Conservation (phyloP, 1,284 basidiomycete species). For the Ceratobasidium sp. region DNA sequence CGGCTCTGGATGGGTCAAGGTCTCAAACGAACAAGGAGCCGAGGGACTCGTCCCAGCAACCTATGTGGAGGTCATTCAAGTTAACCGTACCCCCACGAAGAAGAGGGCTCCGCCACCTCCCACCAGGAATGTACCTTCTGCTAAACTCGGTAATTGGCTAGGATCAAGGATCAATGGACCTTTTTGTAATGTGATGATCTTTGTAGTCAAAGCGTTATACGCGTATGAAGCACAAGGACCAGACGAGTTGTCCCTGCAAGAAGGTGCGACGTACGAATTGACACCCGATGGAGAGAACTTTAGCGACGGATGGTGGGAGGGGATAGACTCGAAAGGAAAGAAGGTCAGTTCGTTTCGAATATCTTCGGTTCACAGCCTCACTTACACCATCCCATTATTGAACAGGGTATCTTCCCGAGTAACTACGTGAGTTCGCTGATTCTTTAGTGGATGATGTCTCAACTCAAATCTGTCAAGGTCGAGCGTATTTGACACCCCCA, state of each 20-base stretch:
- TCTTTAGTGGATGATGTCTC: slow-evolving; percentile 1
- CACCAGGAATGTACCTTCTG: slow-evolving; percentile 6
- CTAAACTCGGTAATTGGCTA: slow-evolving; percentile 19
- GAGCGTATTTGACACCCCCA: slow-evolving; percentile 25
- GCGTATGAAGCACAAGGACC: slow-evolving; percentile 67
- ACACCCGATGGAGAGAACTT: slow-evolving; percentile 68
- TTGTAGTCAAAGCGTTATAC: slow-evolving; percentile 73
- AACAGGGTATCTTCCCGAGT: slow-evolving; percentile 75
- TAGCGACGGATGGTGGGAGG: slow-evolving; percentile 84
- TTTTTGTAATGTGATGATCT: background rate
- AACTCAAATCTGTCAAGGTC: slow-evolving; percentile 12
- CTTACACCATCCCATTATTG: background rate
- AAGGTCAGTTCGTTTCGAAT: slow-evolving; percentile 48
- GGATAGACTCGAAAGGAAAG: slow-evolving; percentile 62
- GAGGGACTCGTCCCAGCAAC: slow-evolving; percentile 79
- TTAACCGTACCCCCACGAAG: slow-evolving; percentile 42
- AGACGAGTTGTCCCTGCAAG: slow-evolving; percentile 71
- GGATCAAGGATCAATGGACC: background rate
- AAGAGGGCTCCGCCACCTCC: slow-evolving; percentile 38
- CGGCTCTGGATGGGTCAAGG: slow-evolving; percentile 86
- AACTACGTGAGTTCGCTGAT: slow-evolving; percentile 70
- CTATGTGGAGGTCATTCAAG: slow-evolving; percentile 64
- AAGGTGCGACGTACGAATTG: slow-evolving; percentile 67
- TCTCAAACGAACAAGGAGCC: slow-evolving; percentile 60
- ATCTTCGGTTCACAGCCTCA: background rate